Base-by-base conservation (phyloP, 805 yeast genomes). In the Tetrapisispora taiwanensis region DNA sequence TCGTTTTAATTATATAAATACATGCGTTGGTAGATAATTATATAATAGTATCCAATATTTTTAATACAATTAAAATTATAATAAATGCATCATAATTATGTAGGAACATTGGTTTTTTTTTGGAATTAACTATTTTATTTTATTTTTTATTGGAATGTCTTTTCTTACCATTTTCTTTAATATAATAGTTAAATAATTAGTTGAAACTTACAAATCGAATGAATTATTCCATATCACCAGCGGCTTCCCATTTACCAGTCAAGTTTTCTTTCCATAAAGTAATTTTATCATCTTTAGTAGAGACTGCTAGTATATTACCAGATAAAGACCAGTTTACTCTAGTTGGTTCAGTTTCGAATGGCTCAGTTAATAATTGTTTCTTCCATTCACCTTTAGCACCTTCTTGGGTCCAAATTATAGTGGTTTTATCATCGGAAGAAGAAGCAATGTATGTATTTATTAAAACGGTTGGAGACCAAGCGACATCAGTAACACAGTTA, bases 261-360 rank as follows among this genome's bases (percentile, higher is more conserved):
- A 86, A 71, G 59, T 79, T 84, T 66, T 89, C 97, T 67, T 86
- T 87, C 96, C 96, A 89, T 60, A 89, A 73, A 34, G 95, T 85
- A 37, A 89, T 87, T 68, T 83, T 84, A 65, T 85, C 87, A 63
- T 89, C 95, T 42, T 95, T 95, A 35, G 95, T 94, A 40, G 87
- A 77, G 38, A 89, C 84, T 7, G 97, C 97, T 54, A 89, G 74
- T 26, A 89, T 79, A 63, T 88, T 89, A 39, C 97, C 97, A 36
- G 90, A 81, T 54, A 86, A 72, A 14, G 95, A 85, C 97, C 96
- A 89, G 50, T 89, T 79, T 38, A 90, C 92, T 63, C 95, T 79
- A 95, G 96, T 89, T 50, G 89, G 84, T 31, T 86, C 95, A 60
- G 87, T 96, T n/a, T 95, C 89, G 74, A 89, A 89, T 59, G 78